Evolutionary conservation across 768 basidiomycete species (phyloP), one percentile per base, ranked within the genome.

Genomic region (Agaricus blazei): DNA sequence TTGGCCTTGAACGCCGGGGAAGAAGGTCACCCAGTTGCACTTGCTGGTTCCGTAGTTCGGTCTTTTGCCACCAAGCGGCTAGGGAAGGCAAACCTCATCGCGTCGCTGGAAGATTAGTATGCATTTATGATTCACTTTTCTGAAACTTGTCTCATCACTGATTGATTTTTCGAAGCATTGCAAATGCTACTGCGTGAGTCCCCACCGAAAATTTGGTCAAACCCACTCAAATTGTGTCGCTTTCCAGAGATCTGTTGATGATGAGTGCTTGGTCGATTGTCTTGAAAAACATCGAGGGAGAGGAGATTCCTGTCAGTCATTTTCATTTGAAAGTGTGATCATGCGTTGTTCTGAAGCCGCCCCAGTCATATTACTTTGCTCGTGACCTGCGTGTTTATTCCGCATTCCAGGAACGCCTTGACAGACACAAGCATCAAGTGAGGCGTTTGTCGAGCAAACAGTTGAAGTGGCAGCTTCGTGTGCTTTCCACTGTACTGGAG

Each of bases 1-100:
- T 78, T 86, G 42, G 86, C 91, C 2, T 72, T 97, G 54, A 81
- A 82, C 42, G 75, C 80, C 1, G 87, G 87, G 0, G 79, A 80
- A 14, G 76, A 76, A 50, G 87, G 86, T 1, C 78, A 83, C 60
- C 94, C 95, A 2, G 93, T 97, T 1, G 68, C 76, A 29, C 78
- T 81, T 7, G 92, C 95, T 4, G 83, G 84, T 36, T 70, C 80
- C 24, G 82, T 87, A n/a, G 87, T 98, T 23, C 75, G 89, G 54
- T 85, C 82, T 56, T 97, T 97, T 69, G 88, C 94, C 3, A 93
- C 92, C 0, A 87, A 82, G 60, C 91, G 94, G 63, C 72, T 98
- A 4, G 87, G 83, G 15, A 88, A 85, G 67, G 89, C 84, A 26
- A 83, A 80, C 44, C 69, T 84, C 44, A 92, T 97, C 42, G 90